Evolutionary conservation across 192 early-diverging fungal genomes (phyloP).

Genomic region (Coemansia sp.): DNA sequence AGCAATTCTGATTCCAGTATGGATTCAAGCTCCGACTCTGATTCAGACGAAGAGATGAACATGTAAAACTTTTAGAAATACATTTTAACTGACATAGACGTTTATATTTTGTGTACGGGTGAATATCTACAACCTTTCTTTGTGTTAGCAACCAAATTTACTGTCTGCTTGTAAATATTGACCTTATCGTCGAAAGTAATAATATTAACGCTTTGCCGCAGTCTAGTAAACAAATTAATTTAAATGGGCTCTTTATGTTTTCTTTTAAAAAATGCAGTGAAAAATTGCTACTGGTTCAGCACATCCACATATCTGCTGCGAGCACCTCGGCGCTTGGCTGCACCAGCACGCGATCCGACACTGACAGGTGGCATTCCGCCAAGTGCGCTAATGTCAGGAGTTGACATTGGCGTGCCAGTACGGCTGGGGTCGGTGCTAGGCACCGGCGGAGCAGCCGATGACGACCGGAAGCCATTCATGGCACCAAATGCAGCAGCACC

Average conservation of each 20-base stretch:
- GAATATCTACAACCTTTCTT: too few species aligned
- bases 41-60: constrained; percentile 7
- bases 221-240: too few species aligned
- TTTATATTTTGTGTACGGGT: too few species aligned
- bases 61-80: constrained; percentile 1
- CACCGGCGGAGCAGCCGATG: constrained; percentile 9
- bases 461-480: not conserved
- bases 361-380: constrained; percentile 15
- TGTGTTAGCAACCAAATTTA: too few species aligned
- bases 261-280: not conserved
- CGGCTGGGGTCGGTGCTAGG: constrained; percentile 34
- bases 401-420: constrained; percentile 24
- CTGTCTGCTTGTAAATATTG: too few species aligned
- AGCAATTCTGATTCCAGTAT: constrained; percentile 9
- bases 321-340: constrained; percentile 38
- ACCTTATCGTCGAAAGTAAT: too few species aligned
- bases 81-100: not conserved
- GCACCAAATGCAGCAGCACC: not conserved
- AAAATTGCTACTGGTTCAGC: constrained; percentile 26
- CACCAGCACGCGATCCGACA: constrained; percentile 13
- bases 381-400: constrained; percentile 5
- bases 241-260: too few species aligned
- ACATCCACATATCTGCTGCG: constrained; percentile 57
- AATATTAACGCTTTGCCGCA: too few species aligned
- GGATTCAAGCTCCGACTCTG: not conserved